Conservation (phyloP, 2,329 filamentous ascomycete species). For the Sclerotinia trifoliorum region DNA sequence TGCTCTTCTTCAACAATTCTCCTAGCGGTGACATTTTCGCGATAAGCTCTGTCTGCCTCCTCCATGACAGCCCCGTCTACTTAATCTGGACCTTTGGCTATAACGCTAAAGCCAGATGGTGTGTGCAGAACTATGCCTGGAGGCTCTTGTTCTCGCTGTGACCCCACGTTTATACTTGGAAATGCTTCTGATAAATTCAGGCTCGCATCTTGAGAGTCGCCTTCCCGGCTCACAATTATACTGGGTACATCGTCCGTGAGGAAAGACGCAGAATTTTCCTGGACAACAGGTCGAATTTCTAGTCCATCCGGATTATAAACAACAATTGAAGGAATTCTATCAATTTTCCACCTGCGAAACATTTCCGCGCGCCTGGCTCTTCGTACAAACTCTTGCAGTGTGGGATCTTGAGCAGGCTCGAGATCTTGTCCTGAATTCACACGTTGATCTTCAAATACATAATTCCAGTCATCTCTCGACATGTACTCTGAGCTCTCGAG, state of each 20-base stretch:
- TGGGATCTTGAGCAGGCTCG: background rate
- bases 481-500: background rate
- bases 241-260: background rate
- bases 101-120: background rate
- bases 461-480: background rate
- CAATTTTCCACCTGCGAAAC: background rate
- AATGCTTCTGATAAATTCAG: no score
- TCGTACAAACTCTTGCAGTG: background rate
- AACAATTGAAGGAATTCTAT: background rate
- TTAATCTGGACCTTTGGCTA: background rate
- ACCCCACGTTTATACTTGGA: no score
- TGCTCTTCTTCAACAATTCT: background rate
- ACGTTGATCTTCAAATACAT: background rate
- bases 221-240: background rate
- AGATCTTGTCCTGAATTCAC: background rate
- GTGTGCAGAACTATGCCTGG: background rate
- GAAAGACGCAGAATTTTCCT: background rate
- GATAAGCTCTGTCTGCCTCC: background rate
- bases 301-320: background rate
- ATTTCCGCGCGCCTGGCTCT: conserved; percentile 7
- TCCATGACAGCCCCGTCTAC: background rate
- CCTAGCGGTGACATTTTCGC: background rate
- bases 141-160: no score
- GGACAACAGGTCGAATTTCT: background rate
- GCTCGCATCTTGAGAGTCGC: background rate